Evolutionary conservation across 805 yeast species (phyloP), one percentile per base, ranked within the genome.

Genomic region (Candida dendrica): DNA sequence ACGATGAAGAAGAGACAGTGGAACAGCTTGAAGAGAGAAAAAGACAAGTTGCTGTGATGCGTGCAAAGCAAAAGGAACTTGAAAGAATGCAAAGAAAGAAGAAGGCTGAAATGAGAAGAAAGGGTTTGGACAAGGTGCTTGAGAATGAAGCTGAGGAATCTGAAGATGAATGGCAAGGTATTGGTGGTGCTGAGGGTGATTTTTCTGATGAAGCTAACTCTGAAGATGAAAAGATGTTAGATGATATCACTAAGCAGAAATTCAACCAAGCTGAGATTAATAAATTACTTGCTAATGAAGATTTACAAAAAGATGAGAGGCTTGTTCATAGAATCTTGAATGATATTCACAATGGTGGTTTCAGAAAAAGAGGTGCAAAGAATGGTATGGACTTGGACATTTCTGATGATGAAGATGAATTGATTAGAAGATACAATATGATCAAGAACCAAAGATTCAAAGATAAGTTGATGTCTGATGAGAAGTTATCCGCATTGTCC

Each of bases 101-200:
- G 40, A 72, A 64, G 43, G 52, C 64, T 47, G 84, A 78, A 46
- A 60, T 81, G 67, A 83, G 74, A 47, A 64, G 72, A 24, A 69
- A 64, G 43, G 90, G 90, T 3, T 49, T 79, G 16, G 70, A 70
- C 41, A 68, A 74, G 20, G 72, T 86, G 41, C 68, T 85, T 57
- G 91, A 86, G 52, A 81, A 83, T 38, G 93, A 85, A 65, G 95
- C 95, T 36, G 89, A 77, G 50, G 95, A 86, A 64, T 84, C 93
- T 31, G 95, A 86, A 46, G 95, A 86, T 67, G 95, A 86, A 65
- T 86, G 88, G 85, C 74, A 74, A 39, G 95, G 93, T 3, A 52
- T 83, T 38, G 93, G 91, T 48, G 95, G 95, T 45, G 66, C 55
- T 6, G 90, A 83, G 50, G 84, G 80, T 10, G 70, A 68, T 40